These are phyloP conservation scores for Skeletonema costatum DNA, from an alignment of 108 stramenopile species.

Conservation along the genomic window DNA sequence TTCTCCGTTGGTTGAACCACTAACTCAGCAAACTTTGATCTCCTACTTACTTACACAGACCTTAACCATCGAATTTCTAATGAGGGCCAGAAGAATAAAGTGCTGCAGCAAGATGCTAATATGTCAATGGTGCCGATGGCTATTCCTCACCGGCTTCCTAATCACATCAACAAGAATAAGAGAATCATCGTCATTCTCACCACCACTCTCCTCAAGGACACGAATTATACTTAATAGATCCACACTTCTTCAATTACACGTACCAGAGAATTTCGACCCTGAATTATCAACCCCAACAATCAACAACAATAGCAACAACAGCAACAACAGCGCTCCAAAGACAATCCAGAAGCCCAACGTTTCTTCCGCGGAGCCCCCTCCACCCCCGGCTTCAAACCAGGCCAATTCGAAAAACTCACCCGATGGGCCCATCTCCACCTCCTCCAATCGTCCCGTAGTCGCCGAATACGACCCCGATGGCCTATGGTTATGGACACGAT, in stretches of 20 bases:
- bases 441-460: conserved; percentile 48
- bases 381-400: conserved; percentile 47
- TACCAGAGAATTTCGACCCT: neutral
- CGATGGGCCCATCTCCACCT: conserved; percentile 24
- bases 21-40: too few species aligned
- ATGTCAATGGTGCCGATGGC: too few species aligned
- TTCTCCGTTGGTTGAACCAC: too few species aligned
- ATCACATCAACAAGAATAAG: neutral
- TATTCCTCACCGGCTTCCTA: neutral
- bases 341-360: neutral
- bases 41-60: too few species aligned
- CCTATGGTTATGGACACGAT: conserved; percentile 60
- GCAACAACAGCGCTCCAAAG: neutral
- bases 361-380: conserved; percentile 39
- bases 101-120: too few species aligned
- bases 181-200: neutral
- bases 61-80: too few species aligned
- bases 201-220: neutral
- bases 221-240: too few species aligned
- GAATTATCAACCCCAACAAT: neutral
- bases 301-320: neutral
- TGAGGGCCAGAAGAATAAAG: too few species aligned
- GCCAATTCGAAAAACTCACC: conserved; percentile 38
- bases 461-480: conserved; percentile 61
- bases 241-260: neutral